Conservation (phyloP, 2,329 filamentous ascomycete genomes). For the Thelonectria olida region DNA sequence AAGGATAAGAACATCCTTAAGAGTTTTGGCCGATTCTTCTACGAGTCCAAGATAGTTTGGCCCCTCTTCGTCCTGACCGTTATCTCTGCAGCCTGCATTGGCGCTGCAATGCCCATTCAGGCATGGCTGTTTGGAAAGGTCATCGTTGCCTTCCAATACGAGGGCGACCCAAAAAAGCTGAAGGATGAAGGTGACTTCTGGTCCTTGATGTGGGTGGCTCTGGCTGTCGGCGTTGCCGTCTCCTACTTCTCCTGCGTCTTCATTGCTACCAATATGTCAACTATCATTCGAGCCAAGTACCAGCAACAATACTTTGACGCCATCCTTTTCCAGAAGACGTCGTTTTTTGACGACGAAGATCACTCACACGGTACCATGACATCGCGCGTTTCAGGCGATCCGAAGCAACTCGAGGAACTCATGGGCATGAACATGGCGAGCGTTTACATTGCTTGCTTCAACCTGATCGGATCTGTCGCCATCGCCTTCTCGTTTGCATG, state of each 20-base stretch:
- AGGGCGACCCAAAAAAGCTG: slow-evolving; percentile 45
- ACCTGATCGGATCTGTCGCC: slow-evolving; percentile 69
- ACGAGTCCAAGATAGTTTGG: slow-evolving; percentile 63
- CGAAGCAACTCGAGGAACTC: slow-evolving; percentile 69
- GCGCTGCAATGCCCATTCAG: slow-evolving; percentile 58
- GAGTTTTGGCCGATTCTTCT: slow-evolving; percentile 66
- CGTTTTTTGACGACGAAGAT: slow-evolving; percentile 69
- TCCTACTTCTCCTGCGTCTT: slow-evolving; percentile 58
- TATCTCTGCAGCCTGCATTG: slow-evolving; percentile 54
- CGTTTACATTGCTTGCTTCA: slow-evolving; percentile 70
- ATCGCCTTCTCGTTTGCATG: slow-evolving; percentile 79
- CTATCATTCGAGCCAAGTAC: slow-evolving; percentile 61
- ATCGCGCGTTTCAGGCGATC: slow-evolving; percentile 63
- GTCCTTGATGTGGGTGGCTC: slow-evolving; percentile 71
- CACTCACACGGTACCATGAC: slow-evolving; percentile 70
- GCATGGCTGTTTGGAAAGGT: slow-evolving; percentile 65
- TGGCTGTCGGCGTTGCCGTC: slow-evolving; percentile 62
- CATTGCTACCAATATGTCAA: slow-evolving; percentile 55
- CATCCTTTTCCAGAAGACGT: slow-evolving; percentile 66
- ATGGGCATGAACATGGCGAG: slow-evolving; percentile 72
- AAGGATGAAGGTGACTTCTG: slow-evolving; percentile 64
- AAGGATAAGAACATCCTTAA: slow-evolving; percentile 55
- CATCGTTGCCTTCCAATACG: slow-evolving; percentile 58
- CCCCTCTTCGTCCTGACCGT: slow-evolving; percentile 60
- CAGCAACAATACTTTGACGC: slow-evolving; percentile 69